Conservation (phyloP, 305 asterid species). For the Rubia tinctorum region DNA sequence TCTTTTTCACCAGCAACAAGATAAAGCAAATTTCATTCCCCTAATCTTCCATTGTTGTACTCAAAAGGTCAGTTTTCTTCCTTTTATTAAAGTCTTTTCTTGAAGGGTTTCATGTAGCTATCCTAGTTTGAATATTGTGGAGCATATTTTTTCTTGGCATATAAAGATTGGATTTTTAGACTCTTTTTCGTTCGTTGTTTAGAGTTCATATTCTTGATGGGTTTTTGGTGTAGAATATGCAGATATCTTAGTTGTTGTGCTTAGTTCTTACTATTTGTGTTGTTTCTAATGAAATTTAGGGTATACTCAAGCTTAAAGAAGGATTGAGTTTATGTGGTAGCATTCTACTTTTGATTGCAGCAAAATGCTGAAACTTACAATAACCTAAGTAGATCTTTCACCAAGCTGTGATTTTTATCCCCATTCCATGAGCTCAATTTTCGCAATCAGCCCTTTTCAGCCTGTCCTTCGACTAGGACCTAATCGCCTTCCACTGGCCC, state of each 20-base stretch:
- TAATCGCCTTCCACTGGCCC: constrained; percentile 16
- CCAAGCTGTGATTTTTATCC: not conserved
- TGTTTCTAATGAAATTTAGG: constrained; percentile 1
- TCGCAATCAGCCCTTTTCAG: constrained; percentile 31
- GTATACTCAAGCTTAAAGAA: not conserved
- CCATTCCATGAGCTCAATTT: constrained; percentile 29
- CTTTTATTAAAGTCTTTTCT: not conserved
- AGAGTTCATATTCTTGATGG: not conserved
- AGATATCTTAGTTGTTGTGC: not conserved
- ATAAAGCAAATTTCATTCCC: constrained; percentile 1
- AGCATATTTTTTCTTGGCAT: not conserved
- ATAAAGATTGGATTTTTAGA: not conserved
- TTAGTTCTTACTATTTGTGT: not conserved
- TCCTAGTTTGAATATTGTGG: not conserved
- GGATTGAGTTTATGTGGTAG: not conserved
- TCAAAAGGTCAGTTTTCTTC: constrained; percentile 5
- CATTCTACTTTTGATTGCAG: not conserved
- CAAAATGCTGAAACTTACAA: constrained; percentile 2
- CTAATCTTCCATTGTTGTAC: not conserved
- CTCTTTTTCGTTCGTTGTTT: not conserved
- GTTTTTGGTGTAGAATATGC: not conserved
- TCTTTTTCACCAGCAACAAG: not conserved
- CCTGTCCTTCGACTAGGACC: constrained; percentile 23
- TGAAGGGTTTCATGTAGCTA: not conserved
- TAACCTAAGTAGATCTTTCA: not conserved